Base-by-base conservation (phyloP, 1,284 basidiomycete genomes). In the Trichosporon ovoides region DNA sequence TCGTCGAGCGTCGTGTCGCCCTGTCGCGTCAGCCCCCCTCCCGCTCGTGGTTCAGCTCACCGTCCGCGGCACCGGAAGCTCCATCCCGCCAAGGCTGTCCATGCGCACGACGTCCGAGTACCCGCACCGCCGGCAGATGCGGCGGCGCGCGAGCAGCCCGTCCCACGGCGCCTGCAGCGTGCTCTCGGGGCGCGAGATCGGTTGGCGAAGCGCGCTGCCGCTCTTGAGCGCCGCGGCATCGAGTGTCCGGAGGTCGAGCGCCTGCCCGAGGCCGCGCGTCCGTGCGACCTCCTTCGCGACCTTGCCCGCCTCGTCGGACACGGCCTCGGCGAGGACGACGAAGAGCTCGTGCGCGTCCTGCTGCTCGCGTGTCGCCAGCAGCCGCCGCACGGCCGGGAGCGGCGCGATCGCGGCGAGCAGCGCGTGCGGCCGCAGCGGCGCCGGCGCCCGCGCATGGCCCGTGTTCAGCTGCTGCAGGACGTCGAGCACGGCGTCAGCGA, bases 281-380 rank as follows among this genome's bases (percentile, higher is more conserved):
- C 56, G 61, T 3, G 67, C 65, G 1, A 72, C 61, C 59, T 77
- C 75, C 3, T 57, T 58, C 9, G 70, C 72, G 14, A 77, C 71
- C 56, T 73, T 73, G 1, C 77, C 71, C 7, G 85, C 82, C 75
- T 96, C 92, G 59, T 85, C 85, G 74, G 90, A 90, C 65, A 95
- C 82, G 48, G 85, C 88, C 71, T 93, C 90, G 0, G 91, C 88
- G 19, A 96, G 79, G 36, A 94, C 84, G 66, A 93, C 86, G 76
- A 94, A 95, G n/a, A 96, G 81, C 71, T 96, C 93, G 69, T 96
- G 93, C 2, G 92, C 92, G 74, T 96, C 92, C 77, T 96, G 92
- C 73, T 96, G 92, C 70, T 94, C 89, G 14, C 89, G 84, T 1
- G 89, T 90, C 59, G 84, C 84, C 69, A 95, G 86, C 7, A 94